Evolutionary conservation across 2,329 filamentous ascomycete species (phyloP), one percentile per base, ranked within the genome.

Genomic region (Sarocladium kiliense): DNA sequence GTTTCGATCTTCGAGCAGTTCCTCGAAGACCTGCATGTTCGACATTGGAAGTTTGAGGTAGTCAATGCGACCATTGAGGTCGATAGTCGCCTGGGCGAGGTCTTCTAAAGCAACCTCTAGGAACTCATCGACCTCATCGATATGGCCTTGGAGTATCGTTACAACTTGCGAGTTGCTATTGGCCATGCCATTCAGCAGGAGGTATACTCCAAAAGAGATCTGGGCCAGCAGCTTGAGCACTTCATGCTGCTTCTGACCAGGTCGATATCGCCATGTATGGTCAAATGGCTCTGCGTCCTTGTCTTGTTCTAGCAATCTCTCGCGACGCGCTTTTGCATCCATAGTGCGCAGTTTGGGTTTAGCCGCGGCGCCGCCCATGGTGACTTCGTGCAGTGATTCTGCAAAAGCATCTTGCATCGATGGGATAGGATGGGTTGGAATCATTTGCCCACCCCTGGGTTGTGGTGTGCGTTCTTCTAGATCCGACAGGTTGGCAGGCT

Each of bases 101-200:
- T 97, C 93, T 63, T 96, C 91, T 42, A 90, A 83, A 1, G 90
- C 88, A 18, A 88, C 84, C 68, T 96, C 90, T 32, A 97, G 76
- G 65, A 96, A 97, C 63, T 88, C 86, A 70, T 97, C 94, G 27
- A 97, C 84, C 69, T 97, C 93, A 65, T 96, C 89, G 58, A 97
- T 94, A 69, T 97, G 93, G 14, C 84, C 85, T 66, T 97, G 91
- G 55, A 97, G 77, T 54, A 97, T 97, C 60, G 81, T 85, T 59
- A 96, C 86, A 12, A 97, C 93, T 67, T 96, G 89, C 32, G 85
- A 79, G 61, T 96, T 89, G 62, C 90, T 95, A 70, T 93, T 96
- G 54, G 94, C 92, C 68, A 95, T 83, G 58, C 86, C 85, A 64
- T 92, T 86, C 55, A 95, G 83, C 56, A 97, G 74, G 44, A 97